Conservation (phyloP, 495 filamentous ascomycete species). For the Lasiosphaeriaceae sp. region DNA sequence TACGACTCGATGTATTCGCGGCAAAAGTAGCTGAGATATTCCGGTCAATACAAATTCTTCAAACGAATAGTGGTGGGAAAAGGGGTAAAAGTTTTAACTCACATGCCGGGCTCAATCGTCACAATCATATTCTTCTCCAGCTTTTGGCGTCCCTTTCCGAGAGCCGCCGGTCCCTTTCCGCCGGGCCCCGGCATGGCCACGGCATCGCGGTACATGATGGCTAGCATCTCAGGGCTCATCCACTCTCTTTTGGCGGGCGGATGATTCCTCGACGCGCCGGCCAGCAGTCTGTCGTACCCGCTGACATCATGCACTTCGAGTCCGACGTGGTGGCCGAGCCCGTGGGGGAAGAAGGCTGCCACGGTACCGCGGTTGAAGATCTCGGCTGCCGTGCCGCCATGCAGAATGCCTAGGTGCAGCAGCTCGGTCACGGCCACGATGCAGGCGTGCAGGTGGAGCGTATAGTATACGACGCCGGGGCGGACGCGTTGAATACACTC, state of each 20-base stretch:
- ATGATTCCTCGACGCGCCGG: neutral
- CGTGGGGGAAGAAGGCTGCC: slow-evolving; percentile 86
- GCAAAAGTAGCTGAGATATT: slow-evolving; percentile 54
- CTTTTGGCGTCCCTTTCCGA: slow-evolving; percentile 27
- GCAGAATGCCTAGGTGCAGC: slow-evolving; percentile 62
- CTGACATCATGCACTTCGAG: slow-evolving; percentile 83
- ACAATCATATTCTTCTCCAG: slow-evolving; percentile 72
- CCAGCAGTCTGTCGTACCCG: slow-evolving; percentile 23
- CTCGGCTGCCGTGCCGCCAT: slow-evolving; percentile 55
- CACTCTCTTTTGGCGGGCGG: slow-evolving; percentile 16
- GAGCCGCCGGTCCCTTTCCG: no score
- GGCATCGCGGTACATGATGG: slow-evolving; percentile 19
- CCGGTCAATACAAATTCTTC: no score
- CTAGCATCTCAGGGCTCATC: slow-evolving; percentile 17
- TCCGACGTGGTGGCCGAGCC: slow-evolving; percentile 83
- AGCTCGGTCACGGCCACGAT: slow-evolving; percentile 68
- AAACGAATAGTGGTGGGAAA: no score
- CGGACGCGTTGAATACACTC: slow-evolving; percentile 65
- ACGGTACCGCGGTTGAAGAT: slow-evolving; percentile 65
- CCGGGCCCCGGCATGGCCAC: slow-evolving; percentile 1
- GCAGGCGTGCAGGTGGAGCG: slow-evolving; percentile 68
- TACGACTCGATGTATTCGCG: slow-evolving; percentile 56
- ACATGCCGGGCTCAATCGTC: slow-evolving; percentile 86
- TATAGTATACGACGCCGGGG: slow-evolving; percentile 61
- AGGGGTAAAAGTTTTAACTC: slow-evolving; percentile 18